Conservation (phyloP, 768 basidiomycete genomes). For the Auricularia auricula-judae region DNA sequence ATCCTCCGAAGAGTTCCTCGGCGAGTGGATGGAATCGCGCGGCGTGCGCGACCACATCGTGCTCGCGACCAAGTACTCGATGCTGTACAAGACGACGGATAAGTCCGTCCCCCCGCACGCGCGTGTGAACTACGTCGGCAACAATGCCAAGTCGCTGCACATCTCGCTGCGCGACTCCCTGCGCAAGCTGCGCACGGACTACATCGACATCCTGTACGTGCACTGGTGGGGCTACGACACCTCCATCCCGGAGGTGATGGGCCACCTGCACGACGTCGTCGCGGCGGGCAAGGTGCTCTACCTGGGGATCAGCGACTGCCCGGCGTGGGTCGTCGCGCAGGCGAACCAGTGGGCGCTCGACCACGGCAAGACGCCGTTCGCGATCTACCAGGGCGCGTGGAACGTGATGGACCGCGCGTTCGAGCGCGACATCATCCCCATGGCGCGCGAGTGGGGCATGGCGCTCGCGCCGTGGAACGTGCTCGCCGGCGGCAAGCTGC, state of each 20-base stretch:
- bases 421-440: conserved; percentile 44
- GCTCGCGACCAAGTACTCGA: conserved; percentile 27
- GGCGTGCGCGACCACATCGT: conserved; percentile 38
- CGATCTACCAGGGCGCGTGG: conserved; percentile 42
- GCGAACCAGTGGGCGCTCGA: conserved; percentile 41
- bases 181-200: conserved; percentile 19
- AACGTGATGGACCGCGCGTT: conserved; percentile 34
- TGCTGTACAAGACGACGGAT: neutral
- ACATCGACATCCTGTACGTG: conserved; percentile 22
- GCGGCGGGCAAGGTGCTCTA: conserved; percentile 22
- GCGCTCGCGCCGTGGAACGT: conserved; percentile 34
- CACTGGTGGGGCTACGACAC: conserved; percentile 21
- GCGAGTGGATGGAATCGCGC: conserved; percentile 39
- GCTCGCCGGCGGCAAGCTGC: conserved; percentile 29
- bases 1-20: conserved; percentile 32
- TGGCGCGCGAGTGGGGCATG: conserved; percentile 23
- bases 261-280: conserved; percentile 21
- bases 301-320: conserved; percentile 23
- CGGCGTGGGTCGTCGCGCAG: conserved; percentile 38
- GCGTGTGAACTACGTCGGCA: conserved; percentile 6
- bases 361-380: conserved; percentile 39
- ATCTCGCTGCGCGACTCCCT: conserved; percentile 13
- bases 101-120: neutral
- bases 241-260: conserved; percentile 30
- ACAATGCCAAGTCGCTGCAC: conserved; percentile 9